Evolutionary conservation across 257 asterid genomes (phyloP), one percentile per base, ranked within the genome.

Genomic region (Parsonsia alboflavescens): DNA sequence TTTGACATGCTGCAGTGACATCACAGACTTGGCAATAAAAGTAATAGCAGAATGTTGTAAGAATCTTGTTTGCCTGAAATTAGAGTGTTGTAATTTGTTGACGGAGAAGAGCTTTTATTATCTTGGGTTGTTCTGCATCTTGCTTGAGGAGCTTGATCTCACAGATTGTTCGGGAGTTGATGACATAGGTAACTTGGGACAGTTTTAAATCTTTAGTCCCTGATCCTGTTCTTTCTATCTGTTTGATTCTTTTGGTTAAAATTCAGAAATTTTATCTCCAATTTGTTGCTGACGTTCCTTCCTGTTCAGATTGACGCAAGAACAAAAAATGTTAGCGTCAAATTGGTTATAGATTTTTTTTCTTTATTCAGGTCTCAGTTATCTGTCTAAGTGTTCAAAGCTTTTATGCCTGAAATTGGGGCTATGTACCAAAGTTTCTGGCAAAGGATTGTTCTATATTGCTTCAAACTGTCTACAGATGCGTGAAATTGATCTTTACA

Each of bases 81-180:
- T 90, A 79, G 96, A 90, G 80, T 87, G 94, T 82, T 87, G 92
- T 88, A 86, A 86, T 85, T 80, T 81, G 71, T 86, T 90, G 70
- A 85, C 82, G 1, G 88, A 86, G 85, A 83, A 70, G 74, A 86
- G 95, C 68, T 86, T 90, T 61, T 69, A 82, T 66, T 80, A n/a
- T 82, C 83, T 90, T 50, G 92, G 90, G 53, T 89, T 85, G 13
- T 73, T 75, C 13, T 86, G 93, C 80, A 39, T 44, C 76, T 73
- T 72, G 36, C 95, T 90, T 3, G 80, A 86, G 86, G 93, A 89
- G 84, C 86, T 89, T 73, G 96, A 90, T 81, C 95, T 90, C 69
- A 90, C 96, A 1, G 96, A 89, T 77, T 90, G 96, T 81, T 71
- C 84, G 13, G 96, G 93, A 58, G 73, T 90, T 48, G 84, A 83